phyloP scores from a whole-genome alignment of 2,329 filamentous ascomycete species.

The Bipolaris cookei region DNA sequence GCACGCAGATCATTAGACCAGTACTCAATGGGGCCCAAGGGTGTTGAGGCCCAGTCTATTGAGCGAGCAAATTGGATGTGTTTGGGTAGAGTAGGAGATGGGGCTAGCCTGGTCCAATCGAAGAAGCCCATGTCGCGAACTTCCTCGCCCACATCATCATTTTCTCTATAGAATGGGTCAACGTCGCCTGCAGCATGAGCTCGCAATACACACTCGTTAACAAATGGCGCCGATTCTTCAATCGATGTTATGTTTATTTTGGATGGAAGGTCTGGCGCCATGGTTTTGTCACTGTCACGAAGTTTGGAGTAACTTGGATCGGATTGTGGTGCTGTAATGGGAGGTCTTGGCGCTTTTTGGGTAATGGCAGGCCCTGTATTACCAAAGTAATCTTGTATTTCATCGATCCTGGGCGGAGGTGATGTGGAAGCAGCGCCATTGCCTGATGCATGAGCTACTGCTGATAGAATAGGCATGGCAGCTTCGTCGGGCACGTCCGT shows the following conservation, averaged over 20 bases:
- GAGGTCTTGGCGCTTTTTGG: constrained; percentile 22
- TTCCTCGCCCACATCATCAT: constrained; percentile 28
- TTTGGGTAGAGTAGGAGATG: constrained; percentile 66
- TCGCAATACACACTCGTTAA: constrained; percentile 51
- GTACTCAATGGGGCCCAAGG: constrained; percentile 74
- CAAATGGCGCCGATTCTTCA: constrained; percentile 38
- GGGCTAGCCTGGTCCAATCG: constrained; percentile 78
- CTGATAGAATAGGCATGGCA: constrained; percentile 33
- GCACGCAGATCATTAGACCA: constrained; percentile 75
- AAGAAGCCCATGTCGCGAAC: constrained; percentile 63
- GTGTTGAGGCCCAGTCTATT: constrained; percentile 74
- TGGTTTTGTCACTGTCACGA: constrained; percentile 3
- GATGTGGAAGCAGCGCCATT: constrained; percentile 19
- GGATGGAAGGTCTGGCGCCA: constrained; percentile 18
- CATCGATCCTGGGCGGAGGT: constrained; percentile 21
- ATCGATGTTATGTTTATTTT: constrained; percentile 28
- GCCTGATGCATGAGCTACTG: constrained; percentile 19
- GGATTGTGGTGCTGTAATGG: constrained; percentile 11
- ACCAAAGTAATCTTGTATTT: constrained; percentile 54
- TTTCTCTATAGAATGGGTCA: constrained; percentile 48
- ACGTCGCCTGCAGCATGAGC: constrained; percentile 49
- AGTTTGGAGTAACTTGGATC: constrained; percentile 10
- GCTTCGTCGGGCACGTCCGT: constrained; percentile 47
- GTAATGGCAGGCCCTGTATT: constrained; percentile 27
- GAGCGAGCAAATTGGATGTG: constrained; percentile 77